Evolutionary conservation across 805 yeast genomes (phyloP).

Genomic region (Lachancea lanzarotensis): DNA sequence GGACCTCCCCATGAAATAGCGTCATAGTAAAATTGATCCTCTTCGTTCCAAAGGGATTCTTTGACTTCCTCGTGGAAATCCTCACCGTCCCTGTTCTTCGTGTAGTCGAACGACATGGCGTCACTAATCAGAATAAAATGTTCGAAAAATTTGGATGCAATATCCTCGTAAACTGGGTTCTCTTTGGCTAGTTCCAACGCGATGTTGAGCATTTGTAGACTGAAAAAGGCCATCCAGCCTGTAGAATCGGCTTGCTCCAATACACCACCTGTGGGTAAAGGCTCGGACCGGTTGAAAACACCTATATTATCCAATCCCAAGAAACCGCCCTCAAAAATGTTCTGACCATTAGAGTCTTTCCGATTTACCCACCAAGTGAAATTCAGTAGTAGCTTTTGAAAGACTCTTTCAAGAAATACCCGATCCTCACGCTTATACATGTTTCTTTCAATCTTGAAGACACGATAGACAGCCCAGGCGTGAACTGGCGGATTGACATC

Average conservation of each 20-base stretch:
- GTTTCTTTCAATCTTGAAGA: slow-evolving; percentile 79
- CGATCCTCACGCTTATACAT: slow-evolving; percentile 76
- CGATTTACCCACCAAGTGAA: slow-evolving; percentile 98
- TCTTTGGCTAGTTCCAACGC: slow-evolving; percentile 84
- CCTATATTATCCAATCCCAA: slow-evolving; percentile 91
- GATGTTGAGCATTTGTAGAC: slow-evolving; percentile 84
- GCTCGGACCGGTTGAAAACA: slow-evolving; percentile 86
- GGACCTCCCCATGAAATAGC: slow-evolving; percentile 79
- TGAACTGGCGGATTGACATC: slow-evolving; percentile 98
- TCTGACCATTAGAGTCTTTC: slow-evolving; percentile 79
- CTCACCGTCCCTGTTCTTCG: slow-evolving; percentile 28
- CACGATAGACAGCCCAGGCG: slow-evolving; percentile 90
- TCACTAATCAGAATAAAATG: slow-evolving; percentile 88
- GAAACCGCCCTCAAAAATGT: slow-evolving; percentile 91
- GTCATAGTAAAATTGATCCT: slow-evolving; percentile 83
- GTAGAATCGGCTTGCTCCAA: slow-evolving; percentile 93
- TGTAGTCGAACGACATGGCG: slow-evolving; percentile 68
- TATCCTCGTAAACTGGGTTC: slow-evolving; percentile 82
- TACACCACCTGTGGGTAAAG: slow-evolving; percentile 84
- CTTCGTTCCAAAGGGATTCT: slow-evolving; percentile 81
- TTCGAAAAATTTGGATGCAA: slow-evolving; percentile 90
- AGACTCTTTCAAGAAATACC: slow-evolving; percentile 81
- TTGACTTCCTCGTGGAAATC: slow-evolving; percentile 40
- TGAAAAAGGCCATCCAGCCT: slow-evolving; percentile 96
- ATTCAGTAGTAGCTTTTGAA: slow-evolving; percentile 81